A percentile compares a stretch with the other conserved stretches of the same genome.
Evolutionary conservation across 176 grass and related monocot species (phyloP).

Genomic region (Saccharum officinarum): DNA sequence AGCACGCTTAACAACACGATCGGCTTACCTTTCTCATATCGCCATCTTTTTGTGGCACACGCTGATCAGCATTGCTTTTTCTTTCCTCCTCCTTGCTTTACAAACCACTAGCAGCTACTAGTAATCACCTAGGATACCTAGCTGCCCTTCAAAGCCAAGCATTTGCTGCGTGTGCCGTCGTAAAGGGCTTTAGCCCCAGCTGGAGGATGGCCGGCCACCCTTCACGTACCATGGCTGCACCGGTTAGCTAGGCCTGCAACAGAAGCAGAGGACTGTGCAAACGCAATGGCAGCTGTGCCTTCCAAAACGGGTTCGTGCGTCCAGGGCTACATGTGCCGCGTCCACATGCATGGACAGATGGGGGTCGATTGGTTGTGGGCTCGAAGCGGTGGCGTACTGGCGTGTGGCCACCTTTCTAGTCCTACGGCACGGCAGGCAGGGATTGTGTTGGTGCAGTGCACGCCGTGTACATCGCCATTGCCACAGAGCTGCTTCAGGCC

Average conservation of each 20-base stretch:
- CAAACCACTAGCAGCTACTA: constrained; percentile 1
- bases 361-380: too few relatives aligned
- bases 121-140: constrained; percentile 37
- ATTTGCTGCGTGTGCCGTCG: constrained; percentile 21
- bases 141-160: constrained; percentile 46
- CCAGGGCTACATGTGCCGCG: background rate
- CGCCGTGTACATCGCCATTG: background rate
- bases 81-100: constrained; percentile 16
- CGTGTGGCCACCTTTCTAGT: background rate
- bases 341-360: background rate
- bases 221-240: background rate
- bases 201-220: background rate
- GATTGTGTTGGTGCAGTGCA: background rate
- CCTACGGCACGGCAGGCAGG: background rate
- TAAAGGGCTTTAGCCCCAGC: constrained; percentile 10
- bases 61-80: background rate
- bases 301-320: constrained; percentile 4
- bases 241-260: background rate
- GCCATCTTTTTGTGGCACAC: constrained; percentile 10
- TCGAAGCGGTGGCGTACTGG: too few relatives aligned
- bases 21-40: background rate
- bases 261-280: background rate
- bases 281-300: background rate
- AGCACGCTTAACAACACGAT: background rate
- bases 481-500: background rate